Evolutionary conservation across 495 filamentous ascomycete genomes (phyloP).

Genomic region (Penicillium flavigenum): DNA sequence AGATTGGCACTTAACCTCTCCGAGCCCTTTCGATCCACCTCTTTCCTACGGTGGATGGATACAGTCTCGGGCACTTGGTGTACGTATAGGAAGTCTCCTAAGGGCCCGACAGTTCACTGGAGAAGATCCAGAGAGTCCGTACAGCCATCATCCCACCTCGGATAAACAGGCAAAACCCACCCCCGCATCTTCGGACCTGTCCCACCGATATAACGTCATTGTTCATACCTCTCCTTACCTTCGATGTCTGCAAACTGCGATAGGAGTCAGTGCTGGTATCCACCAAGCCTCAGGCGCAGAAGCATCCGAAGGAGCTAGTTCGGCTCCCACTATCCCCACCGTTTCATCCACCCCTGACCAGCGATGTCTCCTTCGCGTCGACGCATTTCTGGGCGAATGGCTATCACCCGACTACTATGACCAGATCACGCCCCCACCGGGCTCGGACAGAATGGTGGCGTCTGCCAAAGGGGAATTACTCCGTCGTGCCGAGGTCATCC

Average conservation of each 20-base stretch:
- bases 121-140: conserved; percentile 21
- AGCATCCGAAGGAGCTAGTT: conserved; percentile 13
- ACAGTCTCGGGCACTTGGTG: conserved; percentile 75
- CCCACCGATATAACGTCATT: conserved; percentile 69
- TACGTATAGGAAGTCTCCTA: conserved; percentile 74
- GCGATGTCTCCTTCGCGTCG: conserved; percentile 63
- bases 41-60: conserved; percentile 93
- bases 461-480: conserved; percentile 82
- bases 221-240: conserved; percentile 92
- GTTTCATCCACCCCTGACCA: conserved; percentile 17
- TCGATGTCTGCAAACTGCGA: conserved; percentile 88
- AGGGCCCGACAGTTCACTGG: conserved; percentile 37
- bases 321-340: neutral
- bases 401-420: conserved; percentile 90
- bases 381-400: conserved; percentile 96
- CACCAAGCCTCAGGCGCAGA: conserved; percentile 54
- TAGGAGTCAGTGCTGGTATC: conserved; percentile 86
- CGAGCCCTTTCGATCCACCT: conserved; percentile 93
- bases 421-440: conserved; percentile 83
- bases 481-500: conserved; percentile 57
- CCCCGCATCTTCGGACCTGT: conserved; percentile 38
- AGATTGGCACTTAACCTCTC: conserved; percentile 92
- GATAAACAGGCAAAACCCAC: conserved; percentile 20
- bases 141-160: conserved; percentile 16
- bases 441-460: conserved; percentile 80